Percentiles rank a stretch among this genome's conserved stretches.
phyloP scores from a whole-genome alignment of 805 yeast genomes.

The Wickerhamomyces pijperi region DNA sequence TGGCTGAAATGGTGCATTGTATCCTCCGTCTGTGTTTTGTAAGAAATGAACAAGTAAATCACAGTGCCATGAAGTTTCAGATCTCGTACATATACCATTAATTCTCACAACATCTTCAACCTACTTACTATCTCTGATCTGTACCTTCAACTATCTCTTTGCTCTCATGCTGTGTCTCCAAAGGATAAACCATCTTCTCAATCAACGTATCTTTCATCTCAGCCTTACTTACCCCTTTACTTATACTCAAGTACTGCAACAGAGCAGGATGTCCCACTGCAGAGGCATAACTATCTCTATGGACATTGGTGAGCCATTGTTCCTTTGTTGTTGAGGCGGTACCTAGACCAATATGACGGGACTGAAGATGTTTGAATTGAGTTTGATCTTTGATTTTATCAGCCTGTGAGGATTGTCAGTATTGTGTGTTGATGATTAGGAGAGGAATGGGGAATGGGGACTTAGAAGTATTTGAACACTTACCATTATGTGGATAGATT shows the following conservation, averaged over 20 bases:
- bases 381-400: constrained; percentile 54
- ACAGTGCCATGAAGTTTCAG: too few species aligned
- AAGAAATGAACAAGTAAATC: too few species aligned
- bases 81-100: too few species aligned
- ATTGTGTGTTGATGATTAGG: background rate
- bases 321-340: constrained; percentile 55
- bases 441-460: too few species aligned
- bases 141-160: too few species aligned
- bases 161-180: background rate
- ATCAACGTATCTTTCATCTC: constrained; percentile 22
- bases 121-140: too few species aligned
- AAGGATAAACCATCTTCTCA: constrained; percentile 28
- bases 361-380: constrained; percentile 40
- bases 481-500: too few species aligned
- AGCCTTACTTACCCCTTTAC: constrained; percentile 33
- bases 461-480: background rate
- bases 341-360: constrained; percentile 68
- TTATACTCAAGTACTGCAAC: constrained; percentile 42
- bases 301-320: constrained; percentile 61
- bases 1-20: too few species aligned
- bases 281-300: constrained; percentile 55
- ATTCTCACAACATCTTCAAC: too few species aligned
- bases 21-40: too few species aligned
- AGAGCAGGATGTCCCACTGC: constrained; percentile 48
- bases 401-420: constrained; percentile 28